Conservation (phyloP, 2,329 filamentous ascomycete genomes). For the Penicillium sp. region DNA sequence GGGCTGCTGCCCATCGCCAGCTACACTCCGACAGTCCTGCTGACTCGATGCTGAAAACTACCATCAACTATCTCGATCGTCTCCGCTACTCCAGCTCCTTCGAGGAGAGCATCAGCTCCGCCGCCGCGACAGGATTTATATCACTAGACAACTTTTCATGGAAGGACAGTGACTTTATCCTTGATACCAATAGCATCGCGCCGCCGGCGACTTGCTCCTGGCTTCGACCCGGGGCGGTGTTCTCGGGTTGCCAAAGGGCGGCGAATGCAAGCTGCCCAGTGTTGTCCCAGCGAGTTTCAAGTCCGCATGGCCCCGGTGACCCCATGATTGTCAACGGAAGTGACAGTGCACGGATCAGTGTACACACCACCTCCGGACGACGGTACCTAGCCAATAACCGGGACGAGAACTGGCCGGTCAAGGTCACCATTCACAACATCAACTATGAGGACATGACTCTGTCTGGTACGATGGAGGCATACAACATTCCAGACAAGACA, state of each 20-base stretch:
- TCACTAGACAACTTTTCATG: conserved; percentile 53
- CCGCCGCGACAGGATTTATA: conserved; percentile 54
- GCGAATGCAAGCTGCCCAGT: conserved; percentile 33
- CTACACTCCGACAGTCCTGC: conserved; percentile 35
- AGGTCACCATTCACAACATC: conserved; percentile 63
- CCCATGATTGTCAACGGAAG: conserved; percentile 37
- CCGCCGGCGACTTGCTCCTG: conserved; percentile 58
- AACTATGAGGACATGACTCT: conserved; percentile 61
- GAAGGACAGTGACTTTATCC: conserved; percentile 57
- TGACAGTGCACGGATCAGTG: conserved; percentile 34
- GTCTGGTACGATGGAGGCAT: conserved; percentile 68
- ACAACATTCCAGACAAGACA: conserved; percentile 60
- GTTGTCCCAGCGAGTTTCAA: conserved; percentile 30
- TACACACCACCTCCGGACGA: conserved; percentile 39
- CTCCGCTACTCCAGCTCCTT: conserved; percentile 54
- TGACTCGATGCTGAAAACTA: conserved; percentile 51
- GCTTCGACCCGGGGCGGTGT: conserved; percentile 60
- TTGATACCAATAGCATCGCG: conserved; percentile 53
- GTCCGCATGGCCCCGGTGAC: conserved; percentile 27
- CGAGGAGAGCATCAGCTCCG: conserved; percentile 55
- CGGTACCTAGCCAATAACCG: conserved; percentile 37
- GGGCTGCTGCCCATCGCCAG: conserved; percentile 38
- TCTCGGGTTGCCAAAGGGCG: conserved; percentile 62
- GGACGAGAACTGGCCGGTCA: conserved; percentile 65
- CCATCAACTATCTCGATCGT: conserved; percentile 61